Evolutionary conservation across 441 rosid genomes (phyloP).

Genomic region (Jatropha multifida): DNA sequence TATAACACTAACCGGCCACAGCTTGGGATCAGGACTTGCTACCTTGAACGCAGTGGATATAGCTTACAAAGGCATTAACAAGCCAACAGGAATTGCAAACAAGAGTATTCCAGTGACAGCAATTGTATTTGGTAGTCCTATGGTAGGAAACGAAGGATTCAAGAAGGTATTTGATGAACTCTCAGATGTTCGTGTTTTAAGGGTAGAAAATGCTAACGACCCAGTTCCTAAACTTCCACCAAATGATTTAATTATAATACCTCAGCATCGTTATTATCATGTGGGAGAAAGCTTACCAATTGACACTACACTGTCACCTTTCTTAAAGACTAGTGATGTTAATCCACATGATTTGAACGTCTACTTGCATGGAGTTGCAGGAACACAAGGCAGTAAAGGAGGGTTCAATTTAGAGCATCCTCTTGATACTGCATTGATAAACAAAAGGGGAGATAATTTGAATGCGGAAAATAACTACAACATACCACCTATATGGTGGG

Average conservation of each 20-base stretch:
- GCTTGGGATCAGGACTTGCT: constrained; percentile 54
- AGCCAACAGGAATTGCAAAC: constrained; percentile 9
- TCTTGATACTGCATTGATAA: background rate
- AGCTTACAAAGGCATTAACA: constrained; percentile 35
- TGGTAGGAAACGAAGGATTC: constrained; percentile 36
- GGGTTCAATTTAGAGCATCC: background rate
- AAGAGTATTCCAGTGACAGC: constrained; percentile 34
- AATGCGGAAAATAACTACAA: background rate
- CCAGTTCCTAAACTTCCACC: constrained; percentile 27
- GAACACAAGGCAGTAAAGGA: background rate
- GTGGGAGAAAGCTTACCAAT: constrained; percentile 34
- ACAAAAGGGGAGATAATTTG: background rate
- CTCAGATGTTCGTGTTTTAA: constrained; percentile 34
- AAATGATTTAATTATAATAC: background rate
- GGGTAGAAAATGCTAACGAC: constrained; percentile 30
- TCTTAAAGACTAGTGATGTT: background rate
- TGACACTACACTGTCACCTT: constrained; percentile 35
- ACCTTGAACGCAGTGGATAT: constrained; percentile 51
- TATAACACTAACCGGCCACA: constrained; percentile 60
- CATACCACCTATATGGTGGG: background rate
- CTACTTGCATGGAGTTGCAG: background rate
- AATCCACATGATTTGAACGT: background rate
- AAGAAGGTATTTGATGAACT: constrained; percentile 21
- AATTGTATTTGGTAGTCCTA: constrained; percentile 33
- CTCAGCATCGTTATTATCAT: background rate